Evolutionary conservation across 2,329 filamentous ascomycete species (phyloP), one percentile per base, ranked within the genome.

Genomic region (Fusarium multiceps): DNA sequence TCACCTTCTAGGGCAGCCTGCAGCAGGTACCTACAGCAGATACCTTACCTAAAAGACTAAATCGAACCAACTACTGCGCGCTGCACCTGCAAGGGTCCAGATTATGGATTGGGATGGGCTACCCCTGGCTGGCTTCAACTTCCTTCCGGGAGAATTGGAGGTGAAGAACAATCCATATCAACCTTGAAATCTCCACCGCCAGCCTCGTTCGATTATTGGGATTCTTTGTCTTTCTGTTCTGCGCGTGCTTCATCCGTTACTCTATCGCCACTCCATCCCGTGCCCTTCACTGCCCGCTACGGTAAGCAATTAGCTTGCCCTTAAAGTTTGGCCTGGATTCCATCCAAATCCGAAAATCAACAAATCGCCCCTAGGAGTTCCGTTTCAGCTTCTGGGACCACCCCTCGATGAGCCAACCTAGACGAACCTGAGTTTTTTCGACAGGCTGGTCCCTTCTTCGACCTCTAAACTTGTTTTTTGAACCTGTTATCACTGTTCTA

Each of bases 91-190:
- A 61, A 68, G 65, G 66, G 68, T 62, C 63, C 66, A 57, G 51
- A 57, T 64, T 58, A 58, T 69, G 63, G 47, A 23, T 55, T 55
- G 21, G 21, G 30, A 27, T 55, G 34, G 51, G 32, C 48, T 71
- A 66, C 71, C 72, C 72, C 69, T 75, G 68, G 68, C 61, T 66
- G 68, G 68, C 61, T 66, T 66, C 63, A 75, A 74, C 60, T 69
- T 65, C 64, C 45, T 42, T 30, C 61, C 40, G 34, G 58, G 55
- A 51, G 64, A 69, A 61, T 53, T 53, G 49, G 41, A 53, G 49
- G 49, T 53, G 49, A 53, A 53, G 49, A 53, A 53, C 37, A 40
- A 51, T 50, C 55, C 45, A 60, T 72, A 63, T 72, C 68, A 66
- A 55, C 59, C 27, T 62, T 62, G 64, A 71, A 53, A 64, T 59